Base-by-base conservation (phyloP, 129 eudicot species). In the Sambucus nigra region DNA sequence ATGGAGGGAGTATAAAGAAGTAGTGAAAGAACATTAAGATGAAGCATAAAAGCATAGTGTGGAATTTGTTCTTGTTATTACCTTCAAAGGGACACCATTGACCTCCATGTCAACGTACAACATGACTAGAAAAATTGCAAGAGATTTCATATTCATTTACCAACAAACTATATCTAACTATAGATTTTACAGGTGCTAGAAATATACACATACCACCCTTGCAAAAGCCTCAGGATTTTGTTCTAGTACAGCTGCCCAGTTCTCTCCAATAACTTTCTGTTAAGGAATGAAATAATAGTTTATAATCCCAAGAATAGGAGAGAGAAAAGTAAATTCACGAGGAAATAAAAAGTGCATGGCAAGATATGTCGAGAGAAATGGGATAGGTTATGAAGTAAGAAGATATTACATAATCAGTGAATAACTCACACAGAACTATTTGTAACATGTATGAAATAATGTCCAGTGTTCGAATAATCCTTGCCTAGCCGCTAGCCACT, bases 41-140 rank as follows among this genome's bases (percentile, higher is more conserved):
- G 53, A 66, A 28, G 46, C 29, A 52, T 12, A 38, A 9, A 42
- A 25, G 23, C 15, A 32, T 7, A 17, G 11, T 5, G 12, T 2
- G 9, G 2, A 5, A 5, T 50, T 45, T 33, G 47, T 63, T 40
- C 18, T 12, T 14, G 19, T 28, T 17, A 16, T 35, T 79, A 91
- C 98, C 98, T 91, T 91, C 69, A 91, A 20, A 45, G 98, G 98
- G 62, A 81, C 84, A 38, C 98, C 95, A 68, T 91, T 91, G 13
- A 91, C 98, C 82, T 91, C 98, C 95, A 91, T 91, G 62, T 91
- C 98, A 41, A 91, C 95, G 66, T 85, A 91, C 70, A 91, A 60
- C 98, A 91, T 91, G 60, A 91, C 95, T 95, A 85, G 86, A 78
- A 67, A 62, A 44, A 50, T 57, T 65, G 60, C 25, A 32, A 59